phyloP scores from a whole-genome alignment of 129 eudicot species.

The Saposhnikovia divaricata region DNA sequence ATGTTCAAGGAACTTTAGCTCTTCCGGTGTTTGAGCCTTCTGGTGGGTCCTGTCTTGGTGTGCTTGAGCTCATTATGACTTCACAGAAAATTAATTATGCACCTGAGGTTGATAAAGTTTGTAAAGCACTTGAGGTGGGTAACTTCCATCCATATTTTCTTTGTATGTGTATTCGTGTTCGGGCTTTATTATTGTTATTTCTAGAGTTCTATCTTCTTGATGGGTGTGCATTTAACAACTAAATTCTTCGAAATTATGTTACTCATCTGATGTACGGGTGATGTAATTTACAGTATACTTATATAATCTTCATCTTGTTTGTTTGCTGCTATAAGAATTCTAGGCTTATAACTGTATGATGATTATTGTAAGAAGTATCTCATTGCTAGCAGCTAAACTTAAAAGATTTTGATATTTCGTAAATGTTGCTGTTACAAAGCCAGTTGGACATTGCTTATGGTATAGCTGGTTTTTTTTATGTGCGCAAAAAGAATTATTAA shows the following conservation, averaged over 20 bases:
- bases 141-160: slow-evolving; percentile 1
- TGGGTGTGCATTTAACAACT: not conserved
- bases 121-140: slow-evolving; percentile 99
- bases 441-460: not conserved
- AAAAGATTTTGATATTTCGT: not conserved
- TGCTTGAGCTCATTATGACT: slow-evolving; percentile 87
- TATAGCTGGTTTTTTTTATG: not conserved
- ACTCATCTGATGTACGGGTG: not conserved
- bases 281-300: not conserved
- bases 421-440: not conserved
- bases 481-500: not conserved
- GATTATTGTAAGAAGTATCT: not conserved
- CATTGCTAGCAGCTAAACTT: not conserved
- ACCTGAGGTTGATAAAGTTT: slow-evolving; percentile 98
- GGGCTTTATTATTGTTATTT: not conserved
- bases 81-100: slow-evolving; percentile 92
- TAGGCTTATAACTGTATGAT: not conserved
- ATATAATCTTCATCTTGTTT: not conserved
- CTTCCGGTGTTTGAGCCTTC: slow-evolving; percentile 93
- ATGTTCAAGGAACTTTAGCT: slow-evolving; percentile 86
- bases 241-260: not conserved
- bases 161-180: slow-evolving; percentile 2
- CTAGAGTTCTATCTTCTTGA: not conserved
- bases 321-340: not conserved
- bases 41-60: slow-evolving; percentile 88